Evolutionary conservation across 345 rosid genomes (phyloP), one percentile per base, ranked within the genome.

Genomic region (Alliaria petiolata): DNA sequence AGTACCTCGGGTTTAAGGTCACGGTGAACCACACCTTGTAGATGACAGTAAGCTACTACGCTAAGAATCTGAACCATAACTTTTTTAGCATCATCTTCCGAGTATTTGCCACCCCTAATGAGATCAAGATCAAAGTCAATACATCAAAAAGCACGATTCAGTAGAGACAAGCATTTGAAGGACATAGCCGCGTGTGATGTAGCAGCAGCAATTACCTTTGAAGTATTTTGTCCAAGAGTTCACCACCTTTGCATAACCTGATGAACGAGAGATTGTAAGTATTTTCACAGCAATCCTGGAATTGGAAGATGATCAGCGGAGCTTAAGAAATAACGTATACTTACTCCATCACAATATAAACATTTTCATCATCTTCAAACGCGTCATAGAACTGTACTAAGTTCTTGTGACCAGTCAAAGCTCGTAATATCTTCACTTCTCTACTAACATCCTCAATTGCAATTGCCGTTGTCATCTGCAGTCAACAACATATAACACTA

Each of bases 11-110:
- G 99, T 88, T 95, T 95, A 50, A 95, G 91, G 75, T 95, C 99
- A 44, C 99, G 99, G 81, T 95, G 99, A 80, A 95, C 97, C 60
- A 95, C 96, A 54, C 99, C 99, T 83, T 95, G 99, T 43, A 86
- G 87, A 83, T 95, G 99, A 80, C 97, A 95, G 71, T 82, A 91
- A 16, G 99, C 86, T 20, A 85, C 93, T n/a, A 89, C 90, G 74
- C 79, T 89, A 70, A 95, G 80, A 73, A 95, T 88, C 81, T 95
- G 99, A 84, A 95, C 84, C 89, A 95, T 85, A 43, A 95, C 89
- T 53, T 76, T 77, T 78, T 81, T 95, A 58, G 99, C 96, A 80
- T 89, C 96, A 56, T 89, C 97, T 84, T 95, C 99, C 8, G 99
- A 80, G 85, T 89, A 95, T 76, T 88, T 91, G 65, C 99, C 99